Base-by-base conservation (phyloP, 257 asterid genomes). In the Nicotiana benthamiana region DNA sequence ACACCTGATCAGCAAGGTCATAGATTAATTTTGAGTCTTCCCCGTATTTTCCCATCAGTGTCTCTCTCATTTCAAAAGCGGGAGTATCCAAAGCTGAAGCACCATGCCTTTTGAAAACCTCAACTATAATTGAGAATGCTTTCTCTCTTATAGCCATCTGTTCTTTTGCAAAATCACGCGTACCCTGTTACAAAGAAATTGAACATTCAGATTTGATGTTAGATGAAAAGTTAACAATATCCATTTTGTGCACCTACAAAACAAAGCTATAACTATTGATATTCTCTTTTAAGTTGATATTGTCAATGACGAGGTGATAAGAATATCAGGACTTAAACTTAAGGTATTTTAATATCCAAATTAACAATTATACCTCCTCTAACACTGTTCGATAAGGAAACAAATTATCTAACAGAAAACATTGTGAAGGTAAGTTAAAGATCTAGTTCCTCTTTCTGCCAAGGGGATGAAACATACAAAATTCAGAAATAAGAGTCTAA, bases 1-100 rank as follows among this genome's bases (percentile, higher is more conserved):
- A 6, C 82, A 88, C 99, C 98, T 96, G 99, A 86, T 96, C 98
- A 57, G 97, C 97, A 75, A 96, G 96, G 88, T 96, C 97, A 87
- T 92, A 96, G 54, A 96, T 92, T 88, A 96, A 89, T 85, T 94
- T 96, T 32, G 98, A 92, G 89, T 96, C 99, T 87, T 96, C 99
- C 18, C 98, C 99, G 82, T 96, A 96, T 83, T 96, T 96, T 3
- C 99, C 99, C 95, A 87, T 94, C 74, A 96, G 97, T 61, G 98
- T 94, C 84, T 96, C 99, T 81, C 97, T 89, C 92, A 96, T 53
- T 85, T 96, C 99, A 87, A 94, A 96, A 16, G 79, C 97, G 60
- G 98, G 99, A 18, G 99, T 96, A 83, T 96, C 99, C 83, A 96
- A 88, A 46, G 94, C 87, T 84, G 87, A 88, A 66, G 97, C 99